These are phyloP conservation scores for Podospora pseudopauciseta DNA, from an alignment of 495 filamentous ascomycete genomes.

Conservation along the genomic window DNA sequence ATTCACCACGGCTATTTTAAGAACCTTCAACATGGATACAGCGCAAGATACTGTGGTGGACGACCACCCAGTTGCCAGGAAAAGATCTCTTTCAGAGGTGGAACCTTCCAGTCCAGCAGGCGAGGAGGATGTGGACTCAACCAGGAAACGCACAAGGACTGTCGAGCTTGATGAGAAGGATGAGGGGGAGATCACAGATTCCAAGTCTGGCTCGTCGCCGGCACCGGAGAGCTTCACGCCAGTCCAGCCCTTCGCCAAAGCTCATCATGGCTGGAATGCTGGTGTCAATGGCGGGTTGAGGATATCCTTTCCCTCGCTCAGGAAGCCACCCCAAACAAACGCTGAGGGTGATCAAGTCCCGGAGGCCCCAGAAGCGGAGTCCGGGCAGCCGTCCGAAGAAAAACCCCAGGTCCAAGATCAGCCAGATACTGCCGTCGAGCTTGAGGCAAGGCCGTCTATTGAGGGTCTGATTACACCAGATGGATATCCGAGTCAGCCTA, in stretches of 20 bases:
- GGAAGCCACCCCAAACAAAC: slow-evolving; percentile 6
- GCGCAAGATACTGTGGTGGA: not conserved
- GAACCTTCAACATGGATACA: not conserved
- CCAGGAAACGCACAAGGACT: not conserved
- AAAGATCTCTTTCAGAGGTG: not conserved
- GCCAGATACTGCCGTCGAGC: no score
- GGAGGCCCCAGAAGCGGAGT: not conserved
- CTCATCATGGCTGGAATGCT: slow-evolving; percentile 37
- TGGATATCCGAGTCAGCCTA: slow-evolving; percentile 3
- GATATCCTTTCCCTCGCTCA: slow-evolving; percentile 25
- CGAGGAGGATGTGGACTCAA: not conserved
- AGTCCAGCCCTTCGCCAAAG: not conserved
- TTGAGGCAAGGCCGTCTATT: not conserved
- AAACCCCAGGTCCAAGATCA: not conserved
- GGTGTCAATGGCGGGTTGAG: slow-evolving; percentile 34
- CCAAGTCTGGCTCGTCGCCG: slow-evolving; percentile 11
- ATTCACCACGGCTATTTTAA: not conserved
- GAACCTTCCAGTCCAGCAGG: not conserved
- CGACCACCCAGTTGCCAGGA: not conserved
- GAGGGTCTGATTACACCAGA: slow-evolving; percentile 7
- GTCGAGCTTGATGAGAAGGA: not conserved
- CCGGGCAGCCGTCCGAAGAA: not conserved
- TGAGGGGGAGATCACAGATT: slow-evolving; percentile 30
- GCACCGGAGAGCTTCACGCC: slow-evolving; percentile 1
- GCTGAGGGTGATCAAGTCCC: not conserved